Base-by-base conservation (phyloP, 129 eudicot species). In the Tagetes erecta region DNA sequence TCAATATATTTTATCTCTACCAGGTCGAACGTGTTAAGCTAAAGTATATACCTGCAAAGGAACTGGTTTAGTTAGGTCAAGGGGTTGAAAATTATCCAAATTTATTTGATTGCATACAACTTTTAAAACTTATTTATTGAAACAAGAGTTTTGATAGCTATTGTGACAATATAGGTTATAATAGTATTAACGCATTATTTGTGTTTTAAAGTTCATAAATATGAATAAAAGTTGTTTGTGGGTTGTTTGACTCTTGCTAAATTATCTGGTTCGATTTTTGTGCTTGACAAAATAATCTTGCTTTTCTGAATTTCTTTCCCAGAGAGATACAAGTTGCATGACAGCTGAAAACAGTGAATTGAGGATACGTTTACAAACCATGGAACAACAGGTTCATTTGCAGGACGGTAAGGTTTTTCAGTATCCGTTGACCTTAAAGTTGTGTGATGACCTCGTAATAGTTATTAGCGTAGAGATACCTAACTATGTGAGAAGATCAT, bases 351-450 rank as follows among this genome's bases (percentile, higher is more conserved):
- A 92, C 77, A 85, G 87, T 84, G 97, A 92, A 79, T 78, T 92
- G 78, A 92, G 91, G 82, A 51, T 92, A 81, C 89, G 86, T 58
- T 82, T 92, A 88, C 96, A 92, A 83, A 85, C 96, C 64, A 85
- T 83, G 82, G 97, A 92, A 79, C 96, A 87, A 66, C 94, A 92
- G 78, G 94, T 87, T 77, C 96, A 89, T 83, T 82, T 92, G 78
- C 96, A 89, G 87, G 96, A 92, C 75, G 97, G 97, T 92, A 85
- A 78, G 76, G 37, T 53, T 63, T 67, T 58, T 56, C 49, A 13
- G 51, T 27, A 71, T 39, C 14, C 40, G 40, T 71, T 44, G 10
- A 39, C 66, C 41, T 13, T 49, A 51, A 4, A 0, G 2, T 44
- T 8, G 63, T 75, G 79, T 36, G 52, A 2, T 74, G 37, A 46